These are phyloP conservation scores for Alloteropsis semialata DNA, from an alignment of 176 grass and related monocot genomes.

Conservation along the genomic window DNA sequence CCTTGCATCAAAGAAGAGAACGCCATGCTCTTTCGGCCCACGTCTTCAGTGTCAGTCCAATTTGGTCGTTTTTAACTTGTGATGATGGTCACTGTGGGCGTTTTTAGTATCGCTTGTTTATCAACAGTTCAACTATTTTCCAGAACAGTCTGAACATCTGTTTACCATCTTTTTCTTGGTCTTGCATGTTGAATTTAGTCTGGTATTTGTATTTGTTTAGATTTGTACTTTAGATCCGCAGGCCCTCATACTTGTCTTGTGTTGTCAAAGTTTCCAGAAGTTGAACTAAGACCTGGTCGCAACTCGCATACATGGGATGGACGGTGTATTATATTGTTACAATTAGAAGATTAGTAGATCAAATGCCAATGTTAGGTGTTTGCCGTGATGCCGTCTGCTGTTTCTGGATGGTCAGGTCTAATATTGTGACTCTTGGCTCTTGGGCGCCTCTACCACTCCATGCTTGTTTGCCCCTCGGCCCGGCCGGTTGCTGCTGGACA, in stretches of 20 bases:
- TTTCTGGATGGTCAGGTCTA: background rate
- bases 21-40: background rate
- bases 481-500: too few relatives aligned
- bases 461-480: background rate
- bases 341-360: too few relatives aligned
- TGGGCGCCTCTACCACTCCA: background rate
- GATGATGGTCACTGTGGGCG: background rate
- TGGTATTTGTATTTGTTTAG: conserved; percentile 16
- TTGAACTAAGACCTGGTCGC: conserved; percentile 11
- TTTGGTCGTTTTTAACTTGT: background rate
- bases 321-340: too few relatives aligned
- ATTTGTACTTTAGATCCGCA: background rate
- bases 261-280: background rate
- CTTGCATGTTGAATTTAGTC: conserved; percentile 26
- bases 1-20: conserved; percentile 9
- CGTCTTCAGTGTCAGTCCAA: background rate
- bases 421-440: background rate
- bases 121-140: conserved; percentile 16
- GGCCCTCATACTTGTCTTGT: background rate
- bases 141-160: background rate
- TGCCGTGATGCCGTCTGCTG: background rate
- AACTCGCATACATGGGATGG: background rate
- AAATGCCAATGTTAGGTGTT: background rate
- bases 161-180: background rate
- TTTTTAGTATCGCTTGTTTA: background rate